Evolutionary conservation across 129 eudicot species (phyloP), one percentile per base, ranked within the genome.

Genomic region (Mikania micrantha): DNA sequence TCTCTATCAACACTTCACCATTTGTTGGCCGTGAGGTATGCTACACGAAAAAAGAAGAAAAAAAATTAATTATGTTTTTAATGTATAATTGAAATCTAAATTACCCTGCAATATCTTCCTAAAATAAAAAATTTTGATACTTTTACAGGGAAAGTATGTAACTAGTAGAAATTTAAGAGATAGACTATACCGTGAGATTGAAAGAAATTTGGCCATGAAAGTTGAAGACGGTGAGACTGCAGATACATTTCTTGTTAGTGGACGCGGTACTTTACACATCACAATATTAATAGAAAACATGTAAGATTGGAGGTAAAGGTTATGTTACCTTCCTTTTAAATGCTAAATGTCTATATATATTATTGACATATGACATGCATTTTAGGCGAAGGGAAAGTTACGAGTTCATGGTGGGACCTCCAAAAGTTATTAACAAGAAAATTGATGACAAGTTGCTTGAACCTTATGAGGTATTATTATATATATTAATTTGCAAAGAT

Each of bases 341-440:
- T 27, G 5, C 42, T 16, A 5, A 29, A 40, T 36, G 22, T 63
- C 0, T 20, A 15, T 17, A 56, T 56, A 2, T 24, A 62, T 15
- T 62, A 42, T 15, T 59, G 49, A 67, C 48, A 9, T 39, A 53
- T 54, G 48, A 20, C 58, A 22, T 32, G 53, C 50, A 12, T 32
- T 72, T 39, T 85, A 93, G 99, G 99, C 85, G 99, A 73, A 86
- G 99, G 67, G 98, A 93, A 87, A 91, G 87, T 58, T 93, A 84
- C 39, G 99, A 88, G 82, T 93, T 93, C 90, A 88, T 93, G 98
- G 98, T 93, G 76, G 98, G 98, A 60, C 98, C 98, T 21, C 95
- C 96, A 1, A 93, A 93, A 79, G 98, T 93, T 12, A 93, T 93
- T 72, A 93, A 85, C 80, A 93, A 88, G 74, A 86, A 11, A 66